These are phyloP conservation scores for Lasiosphaeris hirsuta DNA, from an alignment of 495 filamentous ascomycete genomes.

Conservation along the genomic window DNA sequence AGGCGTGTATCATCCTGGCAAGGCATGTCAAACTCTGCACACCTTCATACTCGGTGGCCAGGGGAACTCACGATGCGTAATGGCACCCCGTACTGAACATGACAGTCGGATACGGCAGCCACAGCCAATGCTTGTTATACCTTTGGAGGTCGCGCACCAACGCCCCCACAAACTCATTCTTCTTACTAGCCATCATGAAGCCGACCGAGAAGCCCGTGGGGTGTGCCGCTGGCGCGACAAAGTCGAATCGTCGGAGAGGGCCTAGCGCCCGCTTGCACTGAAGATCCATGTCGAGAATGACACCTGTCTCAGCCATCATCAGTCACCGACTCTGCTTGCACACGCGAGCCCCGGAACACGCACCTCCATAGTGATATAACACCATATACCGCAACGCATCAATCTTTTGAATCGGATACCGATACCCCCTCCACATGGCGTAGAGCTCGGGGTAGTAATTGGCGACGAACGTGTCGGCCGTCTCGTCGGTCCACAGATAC, in stretches of 20 bases:
- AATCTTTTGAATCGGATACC: conserved; percentile 34
- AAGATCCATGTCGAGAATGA: conserved; percentile 43
- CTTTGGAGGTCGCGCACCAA: conserved; percentile 30
- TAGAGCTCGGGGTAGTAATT: conserved; percentile 29
- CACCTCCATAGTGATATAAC: conserved; percentile 36
- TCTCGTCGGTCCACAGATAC: conserved; percentile 36
- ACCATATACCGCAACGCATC: conserved; percentile 39
- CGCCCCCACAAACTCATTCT: conserved; percentile 32
- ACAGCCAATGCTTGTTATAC: conserved; percentile 40
- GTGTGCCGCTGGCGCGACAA: conserved; percentile 39
- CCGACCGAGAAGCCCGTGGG: conserved; percentile 41
- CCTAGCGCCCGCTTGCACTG: conserved; percentile 39
- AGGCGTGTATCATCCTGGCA: conserved; percentile 33
- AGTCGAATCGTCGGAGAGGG: conserved; percentile 38
- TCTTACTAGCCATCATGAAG: conserved; percentile 41
- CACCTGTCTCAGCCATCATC: conserved; percentile 14
- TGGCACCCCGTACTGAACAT: conserved; percentile 47
- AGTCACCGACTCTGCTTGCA: not conserved
- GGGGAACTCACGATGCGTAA: conserved; percentile 33
- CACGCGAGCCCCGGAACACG: not conserved
- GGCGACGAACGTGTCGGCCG: conserved; percentile 26
- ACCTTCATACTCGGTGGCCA: not conserved
- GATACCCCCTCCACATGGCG: conserved; percentile 28
- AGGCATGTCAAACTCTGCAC: too few species aligned
- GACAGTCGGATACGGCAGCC: conserved; percentile 39